Base-by-base conservation (phyloP, 208 protist species). In the Leishmania martiniquensis region DNA sequence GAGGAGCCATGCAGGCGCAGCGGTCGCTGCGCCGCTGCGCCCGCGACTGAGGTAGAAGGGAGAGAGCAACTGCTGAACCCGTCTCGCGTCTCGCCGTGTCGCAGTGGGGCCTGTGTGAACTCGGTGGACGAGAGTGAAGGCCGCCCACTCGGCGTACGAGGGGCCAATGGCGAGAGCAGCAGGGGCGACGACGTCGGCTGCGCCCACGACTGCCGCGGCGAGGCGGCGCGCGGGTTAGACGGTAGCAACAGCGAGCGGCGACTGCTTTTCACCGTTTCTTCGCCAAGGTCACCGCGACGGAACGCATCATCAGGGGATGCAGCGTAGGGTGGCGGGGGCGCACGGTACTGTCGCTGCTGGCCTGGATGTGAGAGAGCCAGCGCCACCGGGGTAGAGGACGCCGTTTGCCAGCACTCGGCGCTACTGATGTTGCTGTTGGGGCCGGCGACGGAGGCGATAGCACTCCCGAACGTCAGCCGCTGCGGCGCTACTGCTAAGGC, bases 401-500 rank as follows among this genome's bases (percentile, higher is more conserved):
- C 69, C 49, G 62, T 66, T n/a, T 69, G 74, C 69, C 77, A 81
- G 22, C 77, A 71, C 60, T 81, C 77, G 6, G 44, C 77, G 29
- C 77, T 81, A 39, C 59, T 62, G 39, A n/a, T 76, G 37, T 39
- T 73, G 65, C 29, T 70, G 67, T 52, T 29, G 47, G 74, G 29
- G 20, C 65, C 52, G 20, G 66, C 13, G 37, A 68, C 22, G 42
- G 73, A 75, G 45, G 73, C 32, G 39, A 78, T 54, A n/a, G 79
- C 73, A 44, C 73, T 83, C 25, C 73, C 79, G 49, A 83, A 78
- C n/a, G 73, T 83, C 7, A 83, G 68, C 4, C 79, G 79, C 67
- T 75, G 79, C 67, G 79, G 79, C n/a, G 68, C 65, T 12, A 57
- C 34, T 44, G 49, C 70, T 17, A 63, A 51, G 49, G 12, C 25